Evolutionary conservation across 805 yeast species (phyloP), one percentile per base, ranked within the genome.

Genomic region (Candida palmyrensis): DNA sequence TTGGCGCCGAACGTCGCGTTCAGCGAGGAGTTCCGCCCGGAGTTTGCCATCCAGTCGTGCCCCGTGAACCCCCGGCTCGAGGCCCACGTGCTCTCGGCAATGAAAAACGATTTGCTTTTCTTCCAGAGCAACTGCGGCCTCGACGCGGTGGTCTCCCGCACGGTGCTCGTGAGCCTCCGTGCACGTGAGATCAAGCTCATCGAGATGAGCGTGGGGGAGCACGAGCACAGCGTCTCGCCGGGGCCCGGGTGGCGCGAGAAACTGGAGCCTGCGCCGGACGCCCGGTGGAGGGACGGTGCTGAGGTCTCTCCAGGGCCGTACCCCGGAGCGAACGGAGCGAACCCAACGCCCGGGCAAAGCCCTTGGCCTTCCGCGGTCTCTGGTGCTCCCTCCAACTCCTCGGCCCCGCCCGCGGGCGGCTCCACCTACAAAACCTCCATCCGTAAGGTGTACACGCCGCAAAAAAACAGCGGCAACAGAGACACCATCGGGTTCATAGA

Each of bases 1-100:
- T 45, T 66, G 13, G 38, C 51, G 5, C 62, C 68, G 1, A 54
- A 44, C 34, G 63, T 63, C 7, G 71, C 69, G 4, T 75, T 66
- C 42, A 51, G 66, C 3, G 75, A 73, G 18, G 74, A 71, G 37
- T 75, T 62, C 41, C 49, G 77, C 26, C 73, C 77, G 0, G 79
- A 74, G 42, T 75, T 68, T 43, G 50, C 57, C 10, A 39, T 75
- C 18, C 83, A 77, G 48, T 75, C 79, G 7, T 72, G 78, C 44
- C 79, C 79, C 1, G 53, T 66, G 11, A 57, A 63, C 14, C 62
- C 70, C 10, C 73, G 74, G 36, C 51, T 75, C 6, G 81, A 76
- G 39, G 51, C 62, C 6, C 73, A 66, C 33, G 64, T 77, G 8
- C 49, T 66, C 10, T 51, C 51, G 21, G 56, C 77, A 10, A 77